phyloP scores from a whole-genome alignment of 495 filamentous ascomycete genomes.

The Rhizodiscina lignyota region DNA sequence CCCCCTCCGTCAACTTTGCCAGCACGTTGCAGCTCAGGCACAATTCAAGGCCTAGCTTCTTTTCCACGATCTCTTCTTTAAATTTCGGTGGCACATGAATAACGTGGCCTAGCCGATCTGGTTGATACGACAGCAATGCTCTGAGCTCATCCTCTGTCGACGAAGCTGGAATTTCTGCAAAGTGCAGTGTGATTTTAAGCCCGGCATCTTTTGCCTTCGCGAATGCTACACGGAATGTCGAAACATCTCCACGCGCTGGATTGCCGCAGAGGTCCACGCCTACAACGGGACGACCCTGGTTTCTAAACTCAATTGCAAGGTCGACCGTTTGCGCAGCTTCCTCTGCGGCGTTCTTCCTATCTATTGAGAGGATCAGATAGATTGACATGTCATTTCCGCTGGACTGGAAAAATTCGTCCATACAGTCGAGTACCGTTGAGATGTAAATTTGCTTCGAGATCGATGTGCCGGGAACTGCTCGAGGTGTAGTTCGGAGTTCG shows the following conservation, averaged over 20 bases:
- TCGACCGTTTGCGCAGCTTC: slow-evolving; percentile 38
- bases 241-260: slow-evolving; percentile 43
- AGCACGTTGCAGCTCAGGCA: slow-evolving; percentile 72
- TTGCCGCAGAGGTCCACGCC: slow-evolving; percentile 73
- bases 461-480: slow-evolving; percentile 32
- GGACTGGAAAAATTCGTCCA: slow-evolving; percentile 19
- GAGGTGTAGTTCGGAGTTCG: slow-evolving; percentile 69
- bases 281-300: slow-evolving; percentile 46
- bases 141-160: slow-evolving; percentile 38
- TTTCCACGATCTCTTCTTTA: slow-evolving; percentile 34
- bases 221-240: slow-evolving; percentile 38
- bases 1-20: slow-evolving; percentile 52
- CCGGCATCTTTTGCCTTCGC: slow-evolving; percentile 31
- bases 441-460: slow-evolving; percentile 50
- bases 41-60: slow-evolving; percentile 49
- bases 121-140: slow-evolving; percentile 43
- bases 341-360: slow-evolving; percentile 39
- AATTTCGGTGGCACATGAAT: slow-evolving; percentile 48
- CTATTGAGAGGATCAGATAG: slow-evolving; percentile 56
- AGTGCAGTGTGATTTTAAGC: slow-evolving; percentile 58
- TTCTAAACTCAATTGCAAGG: slow-evolving; percentile 39
- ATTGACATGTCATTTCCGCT: slow-evolving; percentile 4
- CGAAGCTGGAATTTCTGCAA: slow-evolving; percentile 47
- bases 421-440: slow-evolving; percentile 39
- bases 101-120: slow-evolving; percentile 58